These are phyloP conservation scores for Naumovozyma baii DNA, from an alignment of 805 yeast genomes.

Conservation along the genomic window DNA sequence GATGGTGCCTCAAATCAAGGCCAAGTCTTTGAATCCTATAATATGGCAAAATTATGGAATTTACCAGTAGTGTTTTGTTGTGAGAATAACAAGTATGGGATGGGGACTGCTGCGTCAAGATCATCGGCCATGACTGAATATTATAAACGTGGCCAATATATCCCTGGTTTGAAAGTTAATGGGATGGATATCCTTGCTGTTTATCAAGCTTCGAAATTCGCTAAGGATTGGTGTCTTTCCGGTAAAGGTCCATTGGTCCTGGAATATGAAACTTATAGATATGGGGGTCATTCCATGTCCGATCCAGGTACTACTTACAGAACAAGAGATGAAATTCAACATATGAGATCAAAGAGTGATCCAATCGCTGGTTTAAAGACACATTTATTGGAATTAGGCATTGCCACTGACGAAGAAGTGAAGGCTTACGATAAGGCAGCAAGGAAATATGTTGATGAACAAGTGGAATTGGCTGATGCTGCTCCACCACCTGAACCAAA, in stretches of 20 bases:
- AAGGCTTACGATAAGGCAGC: slow-evolving; percentile 93
- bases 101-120: slow-evolving; percentile 98
- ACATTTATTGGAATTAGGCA: slow-evolving; percentile 66
- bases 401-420: slow-evolving; percentile 91
- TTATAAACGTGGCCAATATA: slow-evolving; percentile 98
- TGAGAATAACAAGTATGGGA: slow-evolving; percentile 99
- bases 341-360: slow-evolving; percentile 97
- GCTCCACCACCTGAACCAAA: slow-evolving; percentile 93
- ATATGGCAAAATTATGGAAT: slow-evolving; percentile 99
- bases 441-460: slow-evolving; percentile 90
- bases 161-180: slow-evolving; percentile 95
- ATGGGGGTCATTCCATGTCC: slow-evolving; percentile 99
- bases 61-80: slow-evolving; percentile 91
- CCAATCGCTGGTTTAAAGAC: slow-evolving; percentile 95
- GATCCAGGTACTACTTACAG: slow-evolving; percentile 99
- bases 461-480: slow-evolving; percentile 86
- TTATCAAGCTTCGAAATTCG: slow-evolving; percentile 92
- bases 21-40: slow-evolving; percentile 94
- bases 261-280: slow-evolving; percentile 97
- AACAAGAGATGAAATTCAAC: slow-evolving; percentile 99
- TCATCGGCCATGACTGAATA: slow-evolving; percentile 94
- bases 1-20: slow-evolving; percentile 99
- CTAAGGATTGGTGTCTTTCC: slow-evolving; percentile 87
- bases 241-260: slow-evolving; percentile 95
- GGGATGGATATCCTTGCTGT: slow-evolving; percentile 97